A percentile compares a stretch with the other conserved stretches of the same genome.
Conservation (phyloP, 257 asterid genomes). For the Leptodermis oblonga region DNA sequence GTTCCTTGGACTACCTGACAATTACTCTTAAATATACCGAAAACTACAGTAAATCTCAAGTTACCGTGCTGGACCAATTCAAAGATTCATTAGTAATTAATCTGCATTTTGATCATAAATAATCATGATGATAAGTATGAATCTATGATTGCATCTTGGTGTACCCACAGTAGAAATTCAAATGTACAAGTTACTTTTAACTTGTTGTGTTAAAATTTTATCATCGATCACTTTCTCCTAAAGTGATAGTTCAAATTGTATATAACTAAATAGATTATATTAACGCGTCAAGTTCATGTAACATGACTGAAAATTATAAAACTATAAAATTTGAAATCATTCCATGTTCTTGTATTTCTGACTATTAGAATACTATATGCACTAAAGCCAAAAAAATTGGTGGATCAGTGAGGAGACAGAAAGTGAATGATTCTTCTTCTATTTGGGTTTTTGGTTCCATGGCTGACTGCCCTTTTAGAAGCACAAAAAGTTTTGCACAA, state of each 20-base stretch:
- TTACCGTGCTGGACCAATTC: background rate
- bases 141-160: too few relatives aligned
- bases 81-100: background rate
- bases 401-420: conserved; percentile 27
- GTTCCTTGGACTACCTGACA: background rate
- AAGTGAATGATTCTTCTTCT: conserved; percentile 26
- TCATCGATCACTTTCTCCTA: too few relatives aligned
- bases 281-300: too few relatives aligned
- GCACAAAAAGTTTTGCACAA: conserved; percentile 35
- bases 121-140: too few relatives aligned
- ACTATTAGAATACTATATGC: background rate
- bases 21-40: background rate
- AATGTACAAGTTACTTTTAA: too few relatives aligned
- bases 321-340: too few relatives aligned
- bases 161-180: too few relatives aligned
- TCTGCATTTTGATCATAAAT: background rate
- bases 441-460: conserved; percentile 33
- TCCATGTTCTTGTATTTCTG: too few relatives aligned
- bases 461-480: conserved; percentile 25
- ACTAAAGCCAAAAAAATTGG: conserved; percentile 6
- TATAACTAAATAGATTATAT: too few relatives aligned
- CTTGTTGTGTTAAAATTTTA: too few relatives aligned
- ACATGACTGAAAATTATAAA: too few relatives aligned
- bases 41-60: background rate
- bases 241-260: too few relatives aligned